Evolutionary conservation across 306 rosid genomes (phyloP).

Genomic region (Sicyos edulis): DNA sequence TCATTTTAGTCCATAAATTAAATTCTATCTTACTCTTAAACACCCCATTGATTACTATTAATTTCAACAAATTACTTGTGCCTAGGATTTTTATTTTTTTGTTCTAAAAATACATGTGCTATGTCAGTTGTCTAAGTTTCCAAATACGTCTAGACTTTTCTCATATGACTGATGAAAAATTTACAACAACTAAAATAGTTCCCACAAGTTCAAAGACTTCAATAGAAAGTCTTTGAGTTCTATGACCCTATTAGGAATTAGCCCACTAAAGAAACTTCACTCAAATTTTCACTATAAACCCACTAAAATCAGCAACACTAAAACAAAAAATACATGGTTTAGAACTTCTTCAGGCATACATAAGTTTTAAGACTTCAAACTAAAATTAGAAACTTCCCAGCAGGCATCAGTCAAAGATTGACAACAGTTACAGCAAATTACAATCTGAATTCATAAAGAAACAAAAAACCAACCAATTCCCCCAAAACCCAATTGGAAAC

Average conservation of each 20-base stretch:
- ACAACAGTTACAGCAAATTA: too few relatives aligned
- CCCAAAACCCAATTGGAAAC: constrained; percentile 10
- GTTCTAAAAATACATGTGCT: background rate
- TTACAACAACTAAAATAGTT: too few relatives aligned
- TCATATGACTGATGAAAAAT: background rate
- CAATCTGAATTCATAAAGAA: too few relatives aligned
- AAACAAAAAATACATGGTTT: too few relatives aligned
- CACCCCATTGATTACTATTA: background rate
- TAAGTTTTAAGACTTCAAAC: too few relatives aligned
- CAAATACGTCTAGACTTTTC: background rate
- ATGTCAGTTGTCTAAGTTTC: background rate
- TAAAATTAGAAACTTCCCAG: too few relatives aligned
- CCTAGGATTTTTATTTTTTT: background rate
- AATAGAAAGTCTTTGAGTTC: background rate
- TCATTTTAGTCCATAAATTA: background rate
- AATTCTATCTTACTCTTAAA: background rate
- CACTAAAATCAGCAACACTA: too few relatives aligned
- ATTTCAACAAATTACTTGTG: background rate
- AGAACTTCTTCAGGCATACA: too few relatives aligned
- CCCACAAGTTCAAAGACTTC: too few relatives aligned
- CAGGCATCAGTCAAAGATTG: too few relatives aligned
- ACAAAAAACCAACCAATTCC: background rate
- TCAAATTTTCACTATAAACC: background rate
- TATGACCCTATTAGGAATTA: background rate
- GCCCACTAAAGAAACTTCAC: background rate